These are phyloP conservation scores for Discostella stelligeroides DNA, from an alignment of 108 stramenopile genomes.

Conservation along the genomic window DNA sequence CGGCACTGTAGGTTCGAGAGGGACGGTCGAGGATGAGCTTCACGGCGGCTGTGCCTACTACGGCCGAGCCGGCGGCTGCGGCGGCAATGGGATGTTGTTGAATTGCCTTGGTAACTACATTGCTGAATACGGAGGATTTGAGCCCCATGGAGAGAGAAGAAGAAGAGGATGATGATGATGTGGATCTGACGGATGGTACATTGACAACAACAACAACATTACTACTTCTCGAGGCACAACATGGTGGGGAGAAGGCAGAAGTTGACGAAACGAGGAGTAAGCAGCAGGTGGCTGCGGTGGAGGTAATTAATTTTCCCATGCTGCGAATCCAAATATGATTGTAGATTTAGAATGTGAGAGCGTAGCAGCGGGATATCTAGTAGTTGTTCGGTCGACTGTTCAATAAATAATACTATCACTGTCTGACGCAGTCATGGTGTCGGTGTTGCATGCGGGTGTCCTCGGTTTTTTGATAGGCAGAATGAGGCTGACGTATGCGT, in stretches of 20 bases:
- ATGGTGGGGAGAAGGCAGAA: conserved; percentile 13
- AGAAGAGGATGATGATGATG: conserved; percentile 18
- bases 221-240: too few species aligned
- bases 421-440: too few species aligned
- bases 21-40: conserved; percentile 77
- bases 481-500: too few species aligned
- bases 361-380: too few species aligned
- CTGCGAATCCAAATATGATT: neutral
- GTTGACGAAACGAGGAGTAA: conserved; percentile 13
- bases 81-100: conserved; percentile 44
- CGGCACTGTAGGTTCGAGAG: conserved; percentile 63
- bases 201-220: too few species aligned
- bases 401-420: too few species aligned
- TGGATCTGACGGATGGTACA: too few species aligned
- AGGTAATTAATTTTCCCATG: conserved; percentile 17
- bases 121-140: conserved; percentile 27
- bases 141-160: conserved; percentile 51
- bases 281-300: conserved; percentile 13
- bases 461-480: too few species aligned
- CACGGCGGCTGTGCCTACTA: conserved; percentile 68
- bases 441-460: too few species aligned
- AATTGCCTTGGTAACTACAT: conserved; percentile 13
- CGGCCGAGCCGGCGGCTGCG: conserved; percentile 55
- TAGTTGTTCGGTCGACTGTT: too few species aligned
- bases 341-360: too few species aligned